Conservation (phyloP, 1,284 basidiomycete species). For the Acaromyces ingoldii region DNA sequence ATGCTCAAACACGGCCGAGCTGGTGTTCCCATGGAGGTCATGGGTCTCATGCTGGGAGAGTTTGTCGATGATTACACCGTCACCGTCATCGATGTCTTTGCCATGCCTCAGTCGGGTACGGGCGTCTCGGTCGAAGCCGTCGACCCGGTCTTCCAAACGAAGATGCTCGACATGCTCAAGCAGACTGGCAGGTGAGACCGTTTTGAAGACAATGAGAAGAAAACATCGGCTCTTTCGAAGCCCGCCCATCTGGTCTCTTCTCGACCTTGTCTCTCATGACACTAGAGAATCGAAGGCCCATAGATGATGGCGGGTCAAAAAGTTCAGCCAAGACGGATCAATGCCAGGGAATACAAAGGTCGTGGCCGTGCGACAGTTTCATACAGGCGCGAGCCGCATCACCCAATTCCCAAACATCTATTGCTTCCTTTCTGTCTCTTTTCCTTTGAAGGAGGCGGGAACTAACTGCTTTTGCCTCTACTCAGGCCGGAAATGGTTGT, state of each 20-base stretch:
- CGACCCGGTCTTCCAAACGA: constrained; percentile 97
- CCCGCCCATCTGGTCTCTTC: constrained; percentile 3
- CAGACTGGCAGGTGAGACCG: constrained; percentile 83
- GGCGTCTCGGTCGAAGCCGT: constrained; percentile 98
- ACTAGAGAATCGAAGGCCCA: background rate
- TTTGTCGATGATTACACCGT: constrained; percentile 90
- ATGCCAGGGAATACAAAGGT: too few species aligned
- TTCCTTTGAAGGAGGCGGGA: too few species aligned
- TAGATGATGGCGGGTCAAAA: constrained; percentile 8
- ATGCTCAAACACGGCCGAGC: constrained; percentile 99
- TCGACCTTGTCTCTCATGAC: too few species aligned
- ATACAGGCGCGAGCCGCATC: too few species aligned
- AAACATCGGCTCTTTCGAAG: constrained; percentile 5
- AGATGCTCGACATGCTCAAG: constrained; percentile 99
- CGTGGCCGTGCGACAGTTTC: too few species aligned
- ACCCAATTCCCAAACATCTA: too few species aligned
- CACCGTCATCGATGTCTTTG: constrained; percentile 95
- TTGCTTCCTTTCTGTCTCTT: too few species aligned
- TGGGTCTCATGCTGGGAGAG: constrained; percentile 98
- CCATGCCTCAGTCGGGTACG: constrained; percentile 98
- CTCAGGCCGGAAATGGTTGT: constrained; percentile 92
- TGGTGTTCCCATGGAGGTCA: constrained; percentile 99
- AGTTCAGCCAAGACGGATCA: constrained; percentile 4
- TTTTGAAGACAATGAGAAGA: too few species aligned
- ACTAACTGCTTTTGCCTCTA: background rate